Conservation (phyloP, 2,329 filamentous ascomycete species). For the Akanthomyces uredinophilus region DNA sequence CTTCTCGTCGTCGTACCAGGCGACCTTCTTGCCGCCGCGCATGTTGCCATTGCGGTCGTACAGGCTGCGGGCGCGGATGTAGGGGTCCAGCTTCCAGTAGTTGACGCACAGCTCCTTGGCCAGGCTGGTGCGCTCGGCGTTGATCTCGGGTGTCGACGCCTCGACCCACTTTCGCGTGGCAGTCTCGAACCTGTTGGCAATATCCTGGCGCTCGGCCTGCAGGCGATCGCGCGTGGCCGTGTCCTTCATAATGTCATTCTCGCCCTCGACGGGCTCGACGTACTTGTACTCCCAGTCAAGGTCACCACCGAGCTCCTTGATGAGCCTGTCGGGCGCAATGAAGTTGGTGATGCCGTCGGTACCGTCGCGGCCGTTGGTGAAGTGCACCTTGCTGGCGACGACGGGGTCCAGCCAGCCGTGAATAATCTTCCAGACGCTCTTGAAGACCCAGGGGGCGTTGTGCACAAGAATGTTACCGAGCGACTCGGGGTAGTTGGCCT, state of each 20-base stretch:
- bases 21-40: constrained; percentile 1
- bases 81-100: constrained; percentile 69
- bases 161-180: constrained; percentile 57
- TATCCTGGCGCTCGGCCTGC: constrained; percentile 43
- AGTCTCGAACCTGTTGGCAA: constrained; percentile 53
- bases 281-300: constrained; percentile 71
- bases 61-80: constrained; percentile 54
- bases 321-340: constrained; percentile 39
- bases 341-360: constrained; percentile 45
- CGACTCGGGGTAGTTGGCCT: constrained; percentile 72
- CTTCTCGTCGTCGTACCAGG: constrained; percentile 15
- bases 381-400: constrained; percentile 67
- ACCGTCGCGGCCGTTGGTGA: constrained; percentile 58
- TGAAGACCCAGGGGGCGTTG: constrained; percentile 70
- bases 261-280: constrained; percentile 51
- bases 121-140: constrained; percentile 39
- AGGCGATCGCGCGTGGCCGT: constrained; percentile 42
- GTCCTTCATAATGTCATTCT: constrained; percentile 51
- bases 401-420: constrained; percentile 72
- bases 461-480: constrained; percentile 67
- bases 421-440: constrained; percentile 55
- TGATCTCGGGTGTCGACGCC: constrained; percentile 25
- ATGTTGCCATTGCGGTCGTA: constrained; percentile 60
- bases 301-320: constrained; percentile 59
- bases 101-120: constrained; percentile 50